These are phyloP conservation scores for Lentinula raphanica DNA, from an alignment of 768 basidiomycete species.

Conservation along the genomic window DNA sequence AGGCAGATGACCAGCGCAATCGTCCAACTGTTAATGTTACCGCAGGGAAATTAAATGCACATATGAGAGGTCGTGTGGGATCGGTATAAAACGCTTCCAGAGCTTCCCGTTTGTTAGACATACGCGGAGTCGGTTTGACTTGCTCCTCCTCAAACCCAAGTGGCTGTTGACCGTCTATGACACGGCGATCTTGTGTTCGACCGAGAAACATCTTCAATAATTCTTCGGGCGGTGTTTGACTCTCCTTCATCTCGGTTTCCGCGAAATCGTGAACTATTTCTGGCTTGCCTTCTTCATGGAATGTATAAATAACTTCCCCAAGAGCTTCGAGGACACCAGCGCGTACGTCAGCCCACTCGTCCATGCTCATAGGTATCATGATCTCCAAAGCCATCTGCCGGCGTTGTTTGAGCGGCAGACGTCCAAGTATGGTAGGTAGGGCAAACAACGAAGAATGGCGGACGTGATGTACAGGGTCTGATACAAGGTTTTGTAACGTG, in stretches of 20 bases:
- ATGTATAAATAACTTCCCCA: constrained; percentile 85
- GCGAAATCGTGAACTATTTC: background rate
- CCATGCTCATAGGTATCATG: constrained; percentile 54
- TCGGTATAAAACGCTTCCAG: constrained; percentile 53
- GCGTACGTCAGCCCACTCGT: constrained; percentile 64
- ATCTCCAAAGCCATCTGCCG: constrained; percentile 63
- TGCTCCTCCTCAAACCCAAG: constrained; percentile 12
- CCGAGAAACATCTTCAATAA: constrained; percentile 78
- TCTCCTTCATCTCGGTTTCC: background rate
- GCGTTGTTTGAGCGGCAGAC: constrained; percentile 54
- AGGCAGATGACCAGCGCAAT: constrained; percentile 59
- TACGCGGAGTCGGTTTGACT: constrained; percentile 9
- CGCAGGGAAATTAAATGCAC: constrained; percentile 90
- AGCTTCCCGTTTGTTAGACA: constrained; percentile 10
- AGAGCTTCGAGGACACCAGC: constrained; percentile 79
- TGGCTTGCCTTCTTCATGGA: constrained; percentile 48
- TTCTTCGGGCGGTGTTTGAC: constrained; percentile 62
- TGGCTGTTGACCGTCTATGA: constrained; percentile 33
- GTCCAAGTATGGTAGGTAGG: constrained; percentile 71
- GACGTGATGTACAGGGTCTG: constrained; percentile 75
- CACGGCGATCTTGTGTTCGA: constrained; percentile 34
- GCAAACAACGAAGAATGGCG: constrained; percentile 85
- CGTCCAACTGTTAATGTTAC: constrained; percentile 79
- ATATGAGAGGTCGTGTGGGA: constrained; percentile 68
- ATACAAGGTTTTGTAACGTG: constrained; percentile 63